These are phyloP conservation scores for Chaetomiaceae sp. DNA, from an alignment of 2,329 filamentous ascomycete genomes.

Conservation along the genomic window DNA sequence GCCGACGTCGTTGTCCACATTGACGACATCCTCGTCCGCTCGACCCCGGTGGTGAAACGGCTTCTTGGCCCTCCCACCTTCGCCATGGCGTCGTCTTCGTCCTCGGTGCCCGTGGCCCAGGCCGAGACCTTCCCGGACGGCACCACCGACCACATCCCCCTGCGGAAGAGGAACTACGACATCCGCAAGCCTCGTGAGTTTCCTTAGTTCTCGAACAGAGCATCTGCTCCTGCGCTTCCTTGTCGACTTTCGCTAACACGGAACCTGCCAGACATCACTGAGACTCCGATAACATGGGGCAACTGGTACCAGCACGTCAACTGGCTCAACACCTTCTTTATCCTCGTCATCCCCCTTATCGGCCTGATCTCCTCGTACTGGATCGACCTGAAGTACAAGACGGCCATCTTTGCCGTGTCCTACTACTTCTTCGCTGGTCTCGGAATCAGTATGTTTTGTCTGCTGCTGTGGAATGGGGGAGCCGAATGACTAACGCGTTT, in stretches of 20 bases:
- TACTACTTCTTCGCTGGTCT: slow-evolving; percentile 85
- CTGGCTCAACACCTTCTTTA: slow-evolving; percentile 84
- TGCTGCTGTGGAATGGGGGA: background rate
- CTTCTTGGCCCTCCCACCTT: slow-evolving; percentile 7
- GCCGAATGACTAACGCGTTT: slow-evolving; percentile 2
- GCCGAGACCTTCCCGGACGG: slow-evolving; percentile 46
- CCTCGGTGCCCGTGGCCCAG: slow-evolving; percentile 32
- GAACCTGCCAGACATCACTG: slow-evolving; percentile 78
- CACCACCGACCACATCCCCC: slow-evolving; percentile 51
- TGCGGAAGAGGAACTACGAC: slow-evolving; percentile 46
- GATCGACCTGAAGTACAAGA: slow-evolving; percentile 69
- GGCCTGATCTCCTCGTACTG: slow-evolving; percentile 72
- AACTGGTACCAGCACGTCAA: slow-evolving; percentile 94
- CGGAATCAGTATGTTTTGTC: slow-evolving; percentile 60
- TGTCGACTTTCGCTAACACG: slow-evolving; percentile 3
- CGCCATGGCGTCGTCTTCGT: slow-evolving; percentile 37
- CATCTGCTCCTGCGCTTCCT: too few relatives aligned
- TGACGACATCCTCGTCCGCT: slow-evolving; percentile 2
- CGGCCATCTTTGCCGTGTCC: slow-evolving; percentile 64
- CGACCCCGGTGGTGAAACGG: slow-evolving; percentile 11
- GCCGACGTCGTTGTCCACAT: slow-evolving; percentile 8
- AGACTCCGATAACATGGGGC: slow-evolving; percentile 69
- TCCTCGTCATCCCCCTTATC: slow-evolving; percentile 68
- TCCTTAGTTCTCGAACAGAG: too few relatives aligned
- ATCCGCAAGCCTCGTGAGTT: slow-evolving; percentile 58